phyloP scores from a whole-genome alignment of 148 eudicot species.

The Cornus suecica region DNA sequence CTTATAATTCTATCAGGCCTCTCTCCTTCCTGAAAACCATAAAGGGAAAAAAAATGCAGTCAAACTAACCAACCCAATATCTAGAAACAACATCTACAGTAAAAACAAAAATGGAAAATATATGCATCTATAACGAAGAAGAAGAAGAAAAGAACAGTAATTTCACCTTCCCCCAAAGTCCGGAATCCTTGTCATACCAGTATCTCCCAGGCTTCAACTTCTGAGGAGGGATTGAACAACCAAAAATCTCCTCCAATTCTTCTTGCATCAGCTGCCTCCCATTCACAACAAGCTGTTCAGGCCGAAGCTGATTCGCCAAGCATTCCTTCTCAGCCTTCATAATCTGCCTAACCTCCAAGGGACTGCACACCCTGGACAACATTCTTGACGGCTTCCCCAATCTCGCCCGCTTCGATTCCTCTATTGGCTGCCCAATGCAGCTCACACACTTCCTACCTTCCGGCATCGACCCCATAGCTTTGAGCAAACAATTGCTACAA shows the following conservation, averaged over 20 bases:
- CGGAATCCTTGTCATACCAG: slow-evolving; percentile 48
- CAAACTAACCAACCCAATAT: not conserved
- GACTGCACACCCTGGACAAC: slow-evolving; percentile 26
- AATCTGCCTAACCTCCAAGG: slow-evolving; percentile 29
- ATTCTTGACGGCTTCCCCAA: slow-evolving; percentile 34
- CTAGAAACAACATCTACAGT: not conserved
- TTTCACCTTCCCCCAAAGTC: slow-evolving; percentile 49
- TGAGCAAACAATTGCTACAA: slow-evolving; percentile 36
- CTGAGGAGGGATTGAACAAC: slow-evolving; percentile 27
- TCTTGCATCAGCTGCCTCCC: slow-evolving; percentile 27
- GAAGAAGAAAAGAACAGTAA: not conserved
- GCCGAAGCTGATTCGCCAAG: slow-evolving; percentile 33
- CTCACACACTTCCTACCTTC: slow-evolving; percentile 44
- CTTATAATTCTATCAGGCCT: slow-evolving; percentile 37
- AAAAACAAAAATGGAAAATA: not conserved
- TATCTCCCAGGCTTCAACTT: slow-evolving; percentile 42
- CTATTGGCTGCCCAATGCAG: slow-evolving; percentile 38
- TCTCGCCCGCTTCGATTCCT: slow-evolving; percentile 25
- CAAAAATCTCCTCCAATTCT: slow-evolving; percentile 31
- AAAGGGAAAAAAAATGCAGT: not conserved
- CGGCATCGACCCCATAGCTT: slow-evolving; percentile 50
- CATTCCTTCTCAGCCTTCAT: slow-evolving; percentile 41
- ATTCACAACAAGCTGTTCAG: slow-evolving; percentile 36
- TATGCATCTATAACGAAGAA: too few species aligned
- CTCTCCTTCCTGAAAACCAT: slow-evolving; percentile 40